Evolutionary conservation across 2,329 filamentous ascomycete genomes (phyloP).

Genomic region (Diaporthe caulivora): DNA sequence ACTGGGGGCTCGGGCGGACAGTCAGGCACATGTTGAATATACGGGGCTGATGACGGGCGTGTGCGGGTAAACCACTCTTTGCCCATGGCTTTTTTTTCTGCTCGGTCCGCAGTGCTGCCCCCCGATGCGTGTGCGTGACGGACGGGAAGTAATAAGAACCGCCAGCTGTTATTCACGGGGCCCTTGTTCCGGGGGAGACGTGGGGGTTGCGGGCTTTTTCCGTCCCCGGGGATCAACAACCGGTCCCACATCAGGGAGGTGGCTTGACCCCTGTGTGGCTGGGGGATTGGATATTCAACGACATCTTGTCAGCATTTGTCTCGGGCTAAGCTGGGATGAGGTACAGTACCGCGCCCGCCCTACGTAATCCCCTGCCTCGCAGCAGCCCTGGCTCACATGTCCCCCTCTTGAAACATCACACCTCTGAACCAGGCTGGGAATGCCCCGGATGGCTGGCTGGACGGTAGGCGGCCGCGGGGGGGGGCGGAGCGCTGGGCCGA

Average conservation of each 20-base stretch:
- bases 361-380: too few species aligned
- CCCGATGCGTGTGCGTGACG: not conserved
- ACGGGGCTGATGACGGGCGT: too few species aligned
- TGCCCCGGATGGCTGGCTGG: not conserved
- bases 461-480: too few species aligned
- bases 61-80: not conserved
- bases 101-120: not conserved
- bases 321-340: not conserved
- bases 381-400: not conserved
- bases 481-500: too few species aligned
- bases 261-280: constrained; percentile 27
- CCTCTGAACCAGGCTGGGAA: not conserved
- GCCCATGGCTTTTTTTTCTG: not conserved
- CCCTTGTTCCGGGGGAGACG: constrained; percentile 12
- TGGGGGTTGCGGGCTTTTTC: too few species aligned
- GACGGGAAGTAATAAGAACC: not conserved
- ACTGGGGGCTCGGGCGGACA: too few species aligned
- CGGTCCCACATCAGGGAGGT: constrained; percentile 5
- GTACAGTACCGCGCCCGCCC: too few species aligned
- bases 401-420: not conserved
- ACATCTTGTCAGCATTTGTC: not conserved
- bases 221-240: constrained; percentile 3
- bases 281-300: not conserved
- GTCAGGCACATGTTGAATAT: not conserved
- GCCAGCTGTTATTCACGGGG: not conserved